Percentiles rank a stretch among this genome's conserved stretches.
These are phyloP conservation scores for Sphenostylis stenocarpa DNA, from an alignment of 306 rosid species.

Conservation along the genomic window DNA sequence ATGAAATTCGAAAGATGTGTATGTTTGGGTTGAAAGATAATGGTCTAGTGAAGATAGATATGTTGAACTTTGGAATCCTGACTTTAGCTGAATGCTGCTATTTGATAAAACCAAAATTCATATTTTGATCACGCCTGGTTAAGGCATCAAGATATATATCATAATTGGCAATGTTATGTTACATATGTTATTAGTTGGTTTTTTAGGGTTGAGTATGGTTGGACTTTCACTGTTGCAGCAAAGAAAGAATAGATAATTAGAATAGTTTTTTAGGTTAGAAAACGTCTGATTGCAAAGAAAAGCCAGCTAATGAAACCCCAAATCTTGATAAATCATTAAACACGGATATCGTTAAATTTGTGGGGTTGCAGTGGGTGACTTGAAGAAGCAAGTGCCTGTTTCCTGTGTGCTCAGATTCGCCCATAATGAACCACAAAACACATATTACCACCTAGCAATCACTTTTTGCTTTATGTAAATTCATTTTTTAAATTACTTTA, in stretches of 20 bases:
- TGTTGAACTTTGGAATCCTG: neutral
- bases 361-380: neutral
- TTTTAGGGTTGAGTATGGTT: neutral
- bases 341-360: neutral
- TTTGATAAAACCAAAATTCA: no score
- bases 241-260: neutral
- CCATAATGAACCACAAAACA: neutral
- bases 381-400: neutral
- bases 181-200: neutral
- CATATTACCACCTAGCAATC: neutral
- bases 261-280: neutral
- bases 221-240: neutral
- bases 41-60: neutral
- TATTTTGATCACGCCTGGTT: neutral
- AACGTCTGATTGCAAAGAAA: neutral
- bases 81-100: neutral
- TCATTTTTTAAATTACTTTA: neutral
- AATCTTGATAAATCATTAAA: neutral
- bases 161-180: neutral
- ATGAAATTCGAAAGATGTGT: neutral
- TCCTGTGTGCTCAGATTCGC: neutral
- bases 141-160: no score
- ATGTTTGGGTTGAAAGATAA: neutral
- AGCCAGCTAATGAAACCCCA: neutral
- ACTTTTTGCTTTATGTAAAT: neutral